Base-by-base conservation (phyloP, 495 filamentous ascomycete genomes). In the Podospora australis region DNA sequence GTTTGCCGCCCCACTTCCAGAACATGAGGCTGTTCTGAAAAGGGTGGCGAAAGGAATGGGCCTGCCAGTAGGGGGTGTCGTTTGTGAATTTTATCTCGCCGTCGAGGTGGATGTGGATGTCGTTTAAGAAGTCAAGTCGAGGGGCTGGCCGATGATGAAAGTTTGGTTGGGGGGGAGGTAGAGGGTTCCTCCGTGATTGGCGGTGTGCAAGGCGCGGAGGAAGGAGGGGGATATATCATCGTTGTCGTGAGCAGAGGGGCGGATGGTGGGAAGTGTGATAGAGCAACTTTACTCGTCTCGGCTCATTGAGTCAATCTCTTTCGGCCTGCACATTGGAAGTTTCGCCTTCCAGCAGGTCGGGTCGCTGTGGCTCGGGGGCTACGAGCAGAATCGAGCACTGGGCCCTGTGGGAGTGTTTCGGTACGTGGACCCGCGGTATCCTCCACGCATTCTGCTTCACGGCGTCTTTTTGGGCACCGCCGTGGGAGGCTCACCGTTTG, bases 11-110 rank as follows among this genome's bases (percentile, higher is more conserved):
- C 75, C 74, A 80, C 29, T 74, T 66, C 78, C 76, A 81, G 55
- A 79, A 80, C n/a, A 74, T 73, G 41, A 80, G 74, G 8, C 71
- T 77, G 55, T 79, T 77, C 48, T 80, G 78, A 67, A 79, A 81
- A 11, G 69, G 63, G 48, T 79, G 74, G 46, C 60, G 70, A 60
- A 77, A 81, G 53, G 78, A 63, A 53, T 79, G 74, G 13, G 58
- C 66, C 62, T 80, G 77, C 78, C 78, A 82, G 62, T 76, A 81
- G 11, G 63, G 56, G 29, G 78, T 74, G 46, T 81, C 70, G 45
- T 81, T 69, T 30, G 78, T 81, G 63, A 81, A 82, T 67, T 74
- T 71, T 44, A 80, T 59, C 59, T 78, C 70, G 35, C 78, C 78
- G 34, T 81, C 78, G 45, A 80, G 63, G 32, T 73, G 70, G 28